phyloP scores from a whole-genome alignment of 495 filamentous ascomycete genomes.

The Chaetomium cochliodes region DNA sequence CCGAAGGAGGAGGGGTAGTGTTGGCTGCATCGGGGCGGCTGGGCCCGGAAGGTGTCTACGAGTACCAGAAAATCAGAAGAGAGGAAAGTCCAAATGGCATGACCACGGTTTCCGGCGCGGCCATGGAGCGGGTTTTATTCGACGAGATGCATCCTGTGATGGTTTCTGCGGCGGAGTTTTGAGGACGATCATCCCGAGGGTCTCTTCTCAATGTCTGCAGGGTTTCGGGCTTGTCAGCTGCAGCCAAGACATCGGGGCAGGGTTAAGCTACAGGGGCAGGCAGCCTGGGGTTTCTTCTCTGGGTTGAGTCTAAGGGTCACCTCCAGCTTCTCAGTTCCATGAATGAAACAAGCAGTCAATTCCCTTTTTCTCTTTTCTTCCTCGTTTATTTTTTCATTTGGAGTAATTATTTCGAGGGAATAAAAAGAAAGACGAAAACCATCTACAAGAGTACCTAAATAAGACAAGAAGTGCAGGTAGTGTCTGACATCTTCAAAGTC shows the following conservation, averaged over 20 bases:
- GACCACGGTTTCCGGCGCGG: constrained; percentile 1
- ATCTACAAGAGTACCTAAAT: no score
- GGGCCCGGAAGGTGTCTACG: background rate
- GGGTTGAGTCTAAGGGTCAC: no score
- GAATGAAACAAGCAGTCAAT: no score
- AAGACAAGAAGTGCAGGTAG: no score
- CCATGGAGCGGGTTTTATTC: constrained; percentile 19
- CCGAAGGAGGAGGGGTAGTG: constrained; percentile 35
- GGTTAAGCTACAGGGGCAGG: background rate
- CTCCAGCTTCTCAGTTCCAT: no score
- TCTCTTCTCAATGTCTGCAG: background rate
- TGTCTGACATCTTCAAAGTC: no score
- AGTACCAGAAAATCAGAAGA: background rate
- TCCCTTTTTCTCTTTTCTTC: no score
- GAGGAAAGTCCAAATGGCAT: constrained; percentile 11
- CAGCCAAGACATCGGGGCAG: background rate
- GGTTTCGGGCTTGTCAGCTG: background rate
- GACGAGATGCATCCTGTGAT: constrained; percentile 42
- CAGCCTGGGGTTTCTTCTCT: background rate
- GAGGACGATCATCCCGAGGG: constrained; percentile 30
- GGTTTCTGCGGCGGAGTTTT: constrained; percentile 50
- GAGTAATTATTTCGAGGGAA: no score
- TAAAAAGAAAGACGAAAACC: no score
- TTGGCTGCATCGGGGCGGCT: constrained; percentile 22
- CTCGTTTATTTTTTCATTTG: no score